Percentiles rank a stretch among this genome's conserved stretches.
Evolutionary conservation across 495 filamentous ascomycete species (phyloP).

Genomic region (Cladorrhinum samala): DNA sequence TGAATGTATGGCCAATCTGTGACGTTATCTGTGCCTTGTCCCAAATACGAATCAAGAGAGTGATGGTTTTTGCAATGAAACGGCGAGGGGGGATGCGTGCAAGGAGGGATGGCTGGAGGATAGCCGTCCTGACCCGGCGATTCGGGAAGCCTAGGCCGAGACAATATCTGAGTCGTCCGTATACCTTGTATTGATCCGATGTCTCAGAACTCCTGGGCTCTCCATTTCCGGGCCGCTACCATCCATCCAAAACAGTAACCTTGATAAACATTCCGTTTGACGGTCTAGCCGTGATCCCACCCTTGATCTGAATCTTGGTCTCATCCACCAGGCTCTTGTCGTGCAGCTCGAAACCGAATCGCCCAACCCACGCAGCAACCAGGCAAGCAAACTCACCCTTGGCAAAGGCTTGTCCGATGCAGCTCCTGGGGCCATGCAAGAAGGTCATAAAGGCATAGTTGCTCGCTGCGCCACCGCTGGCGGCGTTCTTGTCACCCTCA

Average conservation of each 20-base stretch:
- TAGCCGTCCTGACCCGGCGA: no score
- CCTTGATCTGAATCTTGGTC: slow-evolving; percentile 51
- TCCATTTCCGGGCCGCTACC: no score
- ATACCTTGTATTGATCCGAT: no score
- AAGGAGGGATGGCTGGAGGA: no score
- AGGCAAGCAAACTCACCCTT: slow-evolving; percentile 78
- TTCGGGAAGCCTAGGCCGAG: no score
- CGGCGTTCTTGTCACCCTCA: slow-evolving; percentile 28
- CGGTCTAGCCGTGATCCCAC: slow-evolving; percentile 57
- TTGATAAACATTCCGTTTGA: slow-evolving; percentile 57
- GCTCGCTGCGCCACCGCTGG: slow-evolving; percentile 46
- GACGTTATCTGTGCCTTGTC: no score
- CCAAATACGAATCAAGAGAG: no score
- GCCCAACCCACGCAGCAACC: slow-evolving; percentile 67
- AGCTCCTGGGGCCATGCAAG: slow-evolving; percentile 54
- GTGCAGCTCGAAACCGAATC: slow-evolving; percentile 59
- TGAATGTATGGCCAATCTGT: no score
- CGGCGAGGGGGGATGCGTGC: no score
- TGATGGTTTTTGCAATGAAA: no score
- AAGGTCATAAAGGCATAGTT: slow-evolving; percentile 59
- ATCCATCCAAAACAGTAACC: slow-evolving; percentile 55
- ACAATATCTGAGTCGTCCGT: no score
- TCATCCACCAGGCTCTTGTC: slow-evolving; percentile 50
- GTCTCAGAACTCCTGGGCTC: no score
- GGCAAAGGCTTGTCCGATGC: slow-evolving; percentile 67